Evolutionary conservation across 176 grass and related monocot species (phyloP).

Genomic region (Rhynchospora tenuis): DNA sequence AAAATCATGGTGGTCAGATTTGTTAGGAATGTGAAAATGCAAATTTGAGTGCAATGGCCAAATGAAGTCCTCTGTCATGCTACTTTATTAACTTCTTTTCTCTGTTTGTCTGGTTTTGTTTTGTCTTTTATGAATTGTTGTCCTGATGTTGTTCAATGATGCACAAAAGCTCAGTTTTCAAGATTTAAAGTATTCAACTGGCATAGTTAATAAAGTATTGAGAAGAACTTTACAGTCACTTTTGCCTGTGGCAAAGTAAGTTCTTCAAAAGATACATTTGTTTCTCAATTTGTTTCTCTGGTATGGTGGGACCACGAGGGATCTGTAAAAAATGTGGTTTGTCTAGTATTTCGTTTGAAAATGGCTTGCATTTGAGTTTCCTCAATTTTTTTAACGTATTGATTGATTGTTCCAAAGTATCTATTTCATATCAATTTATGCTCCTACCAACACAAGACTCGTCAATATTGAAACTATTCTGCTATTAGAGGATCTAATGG

Average conservation of each 20-base stretch:
- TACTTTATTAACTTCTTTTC: background rate
- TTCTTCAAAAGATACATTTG: constrained; percentile 83
- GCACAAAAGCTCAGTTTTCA: constrained; percentile 86
- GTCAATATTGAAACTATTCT: too few relatives aligned
- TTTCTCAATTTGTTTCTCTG: too few relatives aligned
- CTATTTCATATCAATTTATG: too few relatives aligned
- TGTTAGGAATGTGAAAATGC: background rate
- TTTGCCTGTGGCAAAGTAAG: constrained; percentile 97
- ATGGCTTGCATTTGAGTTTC: too few relatives aligned
- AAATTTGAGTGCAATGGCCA: background rate
- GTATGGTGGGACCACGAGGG: too few relatives aligned
- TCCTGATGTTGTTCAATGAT: constrained; percentile 96
- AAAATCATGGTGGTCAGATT: background rate
- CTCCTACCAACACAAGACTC: too few relatives aligned
- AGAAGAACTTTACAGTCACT: constrained; percentile 93
- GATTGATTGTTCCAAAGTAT: too few relatives aligned
- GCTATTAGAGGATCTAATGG: too few relatives aligned
- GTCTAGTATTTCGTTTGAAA: too few relatives aligned
- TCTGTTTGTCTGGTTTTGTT: background rate
- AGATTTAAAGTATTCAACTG: constrained; percentile 84
- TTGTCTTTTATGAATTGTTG: constrained; percentile 58
- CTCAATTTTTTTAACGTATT: too few relatives aligned
- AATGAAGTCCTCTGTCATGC: background rate
- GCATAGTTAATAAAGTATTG: constrained; percentile 97
- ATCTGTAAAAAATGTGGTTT: too few relatives aligned